phyloP scores from a whole-genome alignment of 345 rosid genomes.

The Linum usitatissimum region DNA sequence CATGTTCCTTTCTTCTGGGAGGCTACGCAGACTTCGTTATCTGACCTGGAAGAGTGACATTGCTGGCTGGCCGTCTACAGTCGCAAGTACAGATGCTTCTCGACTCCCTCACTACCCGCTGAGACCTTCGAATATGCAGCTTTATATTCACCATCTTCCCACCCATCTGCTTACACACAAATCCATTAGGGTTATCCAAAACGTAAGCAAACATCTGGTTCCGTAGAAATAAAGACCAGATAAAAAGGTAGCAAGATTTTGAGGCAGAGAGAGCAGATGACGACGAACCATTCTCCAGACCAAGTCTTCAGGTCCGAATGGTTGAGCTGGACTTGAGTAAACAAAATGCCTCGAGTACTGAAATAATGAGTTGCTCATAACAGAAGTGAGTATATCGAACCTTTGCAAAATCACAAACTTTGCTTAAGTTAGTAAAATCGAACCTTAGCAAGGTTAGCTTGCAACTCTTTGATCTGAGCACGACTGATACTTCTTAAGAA shows the following conservation, averaged over 20 bases:
- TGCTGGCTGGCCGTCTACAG: constrained; percentile 30
- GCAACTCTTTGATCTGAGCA: constrained; percentile 45
- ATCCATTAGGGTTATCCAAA: not conserved
- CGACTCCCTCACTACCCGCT: constrained; percentile 64
- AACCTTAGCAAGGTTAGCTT: constrained; percentile 62
- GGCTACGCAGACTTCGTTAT: too few species aligned
- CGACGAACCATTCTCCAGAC: constrained; percentile 86
- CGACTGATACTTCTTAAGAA: constrained; percentile 47
- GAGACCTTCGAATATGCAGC: constrained; percentile 73
- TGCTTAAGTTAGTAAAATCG: constrained; percentile 5
- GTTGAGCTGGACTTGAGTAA: constrained; percentile 86
- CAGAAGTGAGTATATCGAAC: not conserved
- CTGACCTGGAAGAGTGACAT: not conserved
- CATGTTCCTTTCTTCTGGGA: too few species aligned
- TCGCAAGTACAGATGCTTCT: constrained; percentile 73
- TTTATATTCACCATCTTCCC: constrained; percentile 81
- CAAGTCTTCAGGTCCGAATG: constrained; percentile 92
- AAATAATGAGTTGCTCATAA: constrained; percentile 7
- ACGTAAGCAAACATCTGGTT: too few species aligned
- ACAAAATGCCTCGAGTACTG: constrained; percentile 80
- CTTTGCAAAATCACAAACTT: constrained; percentile 33
- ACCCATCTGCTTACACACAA: constrained; percentile 37
- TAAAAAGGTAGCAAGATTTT: not conserved
- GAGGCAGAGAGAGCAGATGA: not conserved
- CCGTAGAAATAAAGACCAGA: too few species aligned